Evolutionary conservation across 2,329 filamentous ascomycete species (phyloP).

Genomic region (Aureobasidium sp.): DNA sequence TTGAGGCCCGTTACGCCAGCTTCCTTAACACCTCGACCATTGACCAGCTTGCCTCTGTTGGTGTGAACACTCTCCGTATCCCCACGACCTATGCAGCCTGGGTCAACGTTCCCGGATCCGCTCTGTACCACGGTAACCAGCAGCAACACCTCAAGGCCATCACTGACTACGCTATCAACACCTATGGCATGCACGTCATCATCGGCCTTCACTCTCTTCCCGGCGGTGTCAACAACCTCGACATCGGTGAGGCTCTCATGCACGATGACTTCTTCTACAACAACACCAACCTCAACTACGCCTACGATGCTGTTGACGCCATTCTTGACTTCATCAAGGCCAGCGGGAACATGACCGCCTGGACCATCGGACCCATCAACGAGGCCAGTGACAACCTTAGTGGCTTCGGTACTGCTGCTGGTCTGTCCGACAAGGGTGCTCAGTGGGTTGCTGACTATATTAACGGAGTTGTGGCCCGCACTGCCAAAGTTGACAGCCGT

Average conservation of each 20-base stretch:
- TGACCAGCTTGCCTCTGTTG: slow-evolving; percentile 21
- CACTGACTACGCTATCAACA: slow-evolving; percentile 37
- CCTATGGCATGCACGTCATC: slow-evolving; percentile 41
- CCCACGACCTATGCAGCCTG: slow-evolving; percentile 24
- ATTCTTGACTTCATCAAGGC: slow-evolving; percentile 22
- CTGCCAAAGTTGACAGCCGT: slow-evolving; percentile 30
- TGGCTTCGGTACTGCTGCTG: slow-evolving; percentile 35
- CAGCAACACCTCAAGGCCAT: slow-evolving; percentile 21
- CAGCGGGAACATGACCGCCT: slow-evolving; percentile 17
- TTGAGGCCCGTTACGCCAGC: slow-evolving; percentile 36
- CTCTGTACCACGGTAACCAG: slow-evolving; percentile 23
- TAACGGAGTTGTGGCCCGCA: slow-evolving; percentile 31
- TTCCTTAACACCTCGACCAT: slow-evolving; percentile 25
- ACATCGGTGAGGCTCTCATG: slow-evolving; percentile 30
- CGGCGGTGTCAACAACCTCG: slow-evolving; percentile 37
- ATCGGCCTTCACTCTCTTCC: slow-evolving; percentile 38
- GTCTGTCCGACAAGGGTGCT: slow-evolving; percentile 33
- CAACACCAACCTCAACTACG: slow-evolving; percentile 37
- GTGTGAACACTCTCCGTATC: slow-evolving; percentile 23
- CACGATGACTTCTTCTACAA: slow-evolving; percentile 31
- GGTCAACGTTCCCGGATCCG: slow-evolving; percentile 21
- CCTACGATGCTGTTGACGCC: slow-evolving; percentile 25
- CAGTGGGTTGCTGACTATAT: slow-evolving; percentile 39
- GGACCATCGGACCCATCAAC: slow-evolving; percentile 24
- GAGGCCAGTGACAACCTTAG: slow-evolving; percentile 17